Conservation (phyloP, 306 rosid species). For the Prunus davidiana region DNA sequence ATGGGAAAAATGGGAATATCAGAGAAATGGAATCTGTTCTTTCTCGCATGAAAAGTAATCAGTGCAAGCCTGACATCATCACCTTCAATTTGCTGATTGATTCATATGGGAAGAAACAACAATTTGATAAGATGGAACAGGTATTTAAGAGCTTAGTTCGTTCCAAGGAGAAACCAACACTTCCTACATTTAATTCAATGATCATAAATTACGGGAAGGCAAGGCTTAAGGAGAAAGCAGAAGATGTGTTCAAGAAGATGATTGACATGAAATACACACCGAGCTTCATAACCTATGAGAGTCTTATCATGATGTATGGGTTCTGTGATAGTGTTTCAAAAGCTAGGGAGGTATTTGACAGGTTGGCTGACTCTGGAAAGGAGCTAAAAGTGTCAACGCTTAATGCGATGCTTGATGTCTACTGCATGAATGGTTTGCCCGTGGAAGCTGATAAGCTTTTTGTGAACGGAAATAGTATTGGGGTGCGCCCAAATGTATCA, state of each 20-base stretch:
- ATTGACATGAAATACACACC: conserved; percentile 67
- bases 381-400: conserved; percentile 69
- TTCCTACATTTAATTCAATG: conserved; percentile 92
- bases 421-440: conserved; percentile 84
- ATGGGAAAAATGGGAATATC: conserved; percentile 82
- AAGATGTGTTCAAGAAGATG: conserved; percentile 54
- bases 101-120: conserved; percentile 89
- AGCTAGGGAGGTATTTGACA: conserved; percentile 72
- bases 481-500: conserved; percentile 51
- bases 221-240: conserved; percentile 66
- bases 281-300: conserved; percentile 76
- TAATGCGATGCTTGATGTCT: conserved; percentile 88
- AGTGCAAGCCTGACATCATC: conserved; percentile 74
- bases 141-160: conserved; percentile 75
- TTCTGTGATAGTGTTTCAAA: conserved; percentile 67
- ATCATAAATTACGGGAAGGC: conserved; percentile 93
- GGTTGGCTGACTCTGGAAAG: conserved; percentile 51
- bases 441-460: conserved; percentile 75
- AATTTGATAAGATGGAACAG: conserved; percentile 92
- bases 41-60: conserved; percentile 70
- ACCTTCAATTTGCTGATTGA: conserved; percentile 81
- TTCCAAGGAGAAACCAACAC: conserved; percentile 77
- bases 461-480: conserved; percentile 42
- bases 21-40: conserved; percentile 84
- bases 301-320: conserved; percentile 78